Evolutionary conservation across 139 green algal genomes (phyloP), one percentile per base, ranked within the genome.

Genomic region (Tetradesmus obliquus): DNA sequence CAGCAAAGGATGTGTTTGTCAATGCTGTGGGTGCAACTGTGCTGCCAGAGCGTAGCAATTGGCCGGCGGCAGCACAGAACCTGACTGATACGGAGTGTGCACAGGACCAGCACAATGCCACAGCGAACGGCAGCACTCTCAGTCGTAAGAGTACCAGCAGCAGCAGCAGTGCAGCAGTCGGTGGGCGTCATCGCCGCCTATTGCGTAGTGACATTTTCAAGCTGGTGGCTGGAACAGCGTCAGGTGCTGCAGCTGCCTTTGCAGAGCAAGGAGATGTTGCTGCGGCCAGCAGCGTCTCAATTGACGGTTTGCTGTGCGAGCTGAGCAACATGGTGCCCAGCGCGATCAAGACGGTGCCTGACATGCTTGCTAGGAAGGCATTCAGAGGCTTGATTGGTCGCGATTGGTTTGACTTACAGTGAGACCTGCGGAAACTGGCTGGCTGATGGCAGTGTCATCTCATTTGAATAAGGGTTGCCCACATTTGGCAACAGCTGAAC

Each of bases 21-120:
- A 84, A 85, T 74, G 71, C 24, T 53, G 54, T 84, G 12, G 72
- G 72, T 72, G 74, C 87, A 7, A 91, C 87, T 72, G 87, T 91
- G 87, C 55, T 91, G 20, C 72, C 72, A 60, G 69, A 24, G 1
- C 9, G 2, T 2, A 82, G 15, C 10, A n/a, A n/a, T 3, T 91
- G 87, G 74, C 57, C 54, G 19, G 12, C 66, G 80, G 79, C 51
- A n/a, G 19, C 17, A 55, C n/a, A 24, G 19, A 60, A 58, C 19
- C 9, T 55, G 54, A 86, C n/a, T 24, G 87, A 0, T 2, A 19
- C 5, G 82, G 71, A 20, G 12, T 74, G 54, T 72, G 5, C 7
- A 20, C 53, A 10, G 8, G 24, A 17, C 9, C 84, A 58, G 60
- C 17, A 32, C 5, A 4, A n/a, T 82, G 15, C 8, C n/a, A 19